Evolutionary conservation across 2,329 filamentous ascomycete species (phyloP).

Genomic region (Pseudophaeomoniella oleicola): DNA sequence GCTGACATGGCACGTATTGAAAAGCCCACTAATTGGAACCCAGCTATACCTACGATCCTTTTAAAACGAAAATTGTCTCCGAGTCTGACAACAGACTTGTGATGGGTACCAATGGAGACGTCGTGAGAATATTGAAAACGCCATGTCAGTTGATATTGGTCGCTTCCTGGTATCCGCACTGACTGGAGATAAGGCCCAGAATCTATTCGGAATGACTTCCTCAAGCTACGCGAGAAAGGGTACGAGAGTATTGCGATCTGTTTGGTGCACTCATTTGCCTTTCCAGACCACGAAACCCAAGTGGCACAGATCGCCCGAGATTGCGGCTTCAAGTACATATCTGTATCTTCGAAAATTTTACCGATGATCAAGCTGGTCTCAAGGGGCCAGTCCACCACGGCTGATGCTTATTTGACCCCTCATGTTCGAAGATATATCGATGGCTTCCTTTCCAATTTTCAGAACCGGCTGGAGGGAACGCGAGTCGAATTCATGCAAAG

Average conservation of each 20-base stretch:
- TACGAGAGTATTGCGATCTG: slow-evolving; percentile 51
- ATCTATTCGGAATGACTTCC: slow-evolving; percentile 41
- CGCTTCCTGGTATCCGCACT: too few relatives aligned
- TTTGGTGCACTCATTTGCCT: slow-evolving; percentile 75
- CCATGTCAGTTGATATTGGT: too few relatives aligned
- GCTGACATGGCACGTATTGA: too few relatives aligned
- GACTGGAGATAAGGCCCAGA: slow-evolving; percentile 37
- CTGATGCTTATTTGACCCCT: slow-evolving; percentile 66
- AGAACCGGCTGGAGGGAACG: slow-evolving; percentile 58
- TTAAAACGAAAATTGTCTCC: slow-evolving; percentile 44
- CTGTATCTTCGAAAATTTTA: slow-evolving; percentile 65
- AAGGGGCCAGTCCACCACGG: slow-evolving; percentile 62
- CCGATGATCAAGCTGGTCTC: slow-evolving; percentile 74
- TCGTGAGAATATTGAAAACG: slow-evolving; percentile 48
- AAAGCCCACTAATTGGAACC: too few relatives aligned
- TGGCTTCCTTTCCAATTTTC: slow-evolving; percentile 47
- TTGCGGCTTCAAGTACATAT: slow-evolving; percentile 70
- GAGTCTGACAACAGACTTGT: slow-evolving; percentile 44
- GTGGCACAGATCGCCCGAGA: slow-evolving; percentile 65
- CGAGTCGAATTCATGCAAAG: slow-evolving; percentile 76
- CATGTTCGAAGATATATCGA: slow-evolving; percentile 63
- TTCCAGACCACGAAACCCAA: slow-evolving; percentile 66
- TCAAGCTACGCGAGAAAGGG: slow-evolving; percentile 53
- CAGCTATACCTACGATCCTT: slow-evolving; percentile 81
- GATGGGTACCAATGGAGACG: slow-evolving; percentile 48